Evolutionary conservation across 441 rosid genomes (phyloP).

Genomic region (Sinapis alba): DNA sequence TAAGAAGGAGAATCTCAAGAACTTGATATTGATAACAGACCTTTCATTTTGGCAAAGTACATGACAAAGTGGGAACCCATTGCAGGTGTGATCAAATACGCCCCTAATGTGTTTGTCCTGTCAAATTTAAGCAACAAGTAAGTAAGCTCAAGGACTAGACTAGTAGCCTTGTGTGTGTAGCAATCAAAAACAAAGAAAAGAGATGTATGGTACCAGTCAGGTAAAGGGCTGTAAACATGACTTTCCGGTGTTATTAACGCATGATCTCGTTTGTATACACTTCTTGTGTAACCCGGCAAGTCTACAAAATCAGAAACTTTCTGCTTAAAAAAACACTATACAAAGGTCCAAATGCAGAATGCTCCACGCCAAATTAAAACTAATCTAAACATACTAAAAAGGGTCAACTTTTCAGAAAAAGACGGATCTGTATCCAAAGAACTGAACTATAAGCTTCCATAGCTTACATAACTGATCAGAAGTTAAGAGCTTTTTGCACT

Average conservation of each 20-base stretch:
- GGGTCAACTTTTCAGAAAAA: neutral
- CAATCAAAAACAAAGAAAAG: slow-evolving; percentile 22
- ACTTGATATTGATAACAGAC: slow-evolving; percentile 39
- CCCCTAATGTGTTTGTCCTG: slow-evolving; percentile 84
- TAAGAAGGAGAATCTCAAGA: slow-evolving; percentile 1
- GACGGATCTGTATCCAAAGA: neutral
- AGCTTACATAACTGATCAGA: neutral
- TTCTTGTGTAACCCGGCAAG: slow-evolving; percentile 89
- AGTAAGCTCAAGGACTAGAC: slow-evolving; percentile 25
- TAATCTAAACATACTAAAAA: neutral
- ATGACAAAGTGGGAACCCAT: slow-evolving; percentile 91
- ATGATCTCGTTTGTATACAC: slow-evolving; percentile 75
- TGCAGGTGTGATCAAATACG: slow-evolving; percentile 82
- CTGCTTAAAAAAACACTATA: neutral
- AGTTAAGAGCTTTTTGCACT: slow-evolving; percentile 14
- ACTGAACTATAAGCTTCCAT: slow-evolving; percentile 21
- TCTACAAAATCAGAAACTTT: slow-evolving; percentile 41
- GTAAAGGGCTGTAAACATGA: slow-evolving; percentile 89
- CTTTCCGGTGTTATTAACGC: slow-evolving; percentile 89
- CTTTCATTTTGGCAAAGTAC: slow-evolving; percentile 90
- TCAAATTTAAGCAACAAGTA: slow-evolving; percentile 39
- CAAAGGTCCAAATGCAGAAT: neutral
- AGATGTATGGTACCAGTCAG: slow-evolving; percentile 68
- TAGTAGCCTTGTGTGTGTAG: slow-evolving; percentile 7
- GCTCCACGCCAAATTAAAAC: neutral